Base-by-base conservation (phyloP, 257 asterid species). In the Nicotiana otophora region DNA sequence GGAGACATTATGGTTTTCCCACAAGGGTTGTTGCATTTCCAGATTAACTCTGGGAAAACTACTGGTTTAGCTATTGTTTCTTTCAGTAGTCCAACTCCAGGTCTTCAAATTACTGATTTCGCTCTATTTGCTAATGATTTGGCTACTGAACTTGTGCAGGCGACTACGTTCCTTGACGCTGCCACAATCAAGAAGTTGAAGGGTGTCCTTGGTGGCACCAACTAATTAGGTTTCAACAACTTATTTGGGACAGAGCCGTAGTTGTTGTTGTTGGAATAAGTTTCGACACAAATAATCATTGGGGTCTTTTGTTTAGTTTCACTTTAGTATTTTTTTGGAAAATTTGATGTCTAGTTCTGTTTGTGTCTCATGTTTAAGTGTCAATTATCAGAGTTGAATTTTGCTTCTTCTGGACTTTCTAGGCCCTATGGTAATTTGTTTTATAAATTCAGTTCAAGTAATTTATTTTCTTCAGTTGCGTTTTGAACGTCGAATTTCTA, bases 1-100 rank as follows among this genome's bases (percentile, higher is more conserved):
- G 98, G 97, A 0, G 97, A 93, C 5, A 66, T 89, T 0, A 92
- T 92, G 94, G 90, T 91, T 16, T 91, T 76, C 66, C 97, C 97
- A 17, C 92, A 88, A 66, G 98, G 97, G 20, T 48, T 92, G 64
- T 55, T 94, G 89, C 97, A 93, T 88, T 94, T 91, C 39, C 97
- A 93, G 89, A 82, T 91, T 12, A 93, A 94, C 61, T 94, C 90
- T 2, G 89, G 93, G 0, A 94, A 93, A 2, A 81, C 57, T 17
- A 72, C 86, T 0, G 88, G 94, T 1, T 80, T 89, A 76, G 97
- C 93, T 4, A 88, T 80, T 4, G 93, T 89, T 0, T 93, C 91
- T 79, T 93, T 93, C 80, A 85, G 96, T 65, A 95, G 95, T 86
- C 80, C 92, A 0, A 85, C 83, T 15, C 97, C 97, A 0, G 97